Base-by-base conservation (phyloP, 164 flowering plant genomes). In the Sextonia rubra region DNA sequence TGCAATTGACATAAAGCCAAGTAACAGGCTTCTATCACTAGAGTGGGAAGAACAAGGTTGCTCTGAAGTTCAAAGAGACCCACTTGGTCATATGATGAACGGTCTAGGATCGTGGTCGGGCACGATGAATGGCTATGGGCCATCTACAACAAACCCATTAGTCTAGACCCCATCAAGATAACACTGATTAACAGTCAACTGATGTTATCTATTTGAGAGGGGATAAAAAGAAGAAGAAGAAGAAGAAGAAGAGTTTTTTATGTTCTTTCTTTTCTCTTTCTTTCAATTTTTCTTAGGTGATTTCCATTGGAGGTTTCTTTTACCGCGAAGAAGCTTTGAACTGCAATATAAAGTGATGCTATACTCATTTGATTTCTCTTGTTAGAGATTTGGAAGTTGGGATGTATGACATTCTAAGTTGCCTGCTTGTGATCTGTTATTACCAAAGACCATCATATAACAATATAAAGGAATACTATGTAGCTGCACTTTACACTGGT, bases 11-110 rank as follows among this genome's bases (percentile, higher is more conserved):
- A 49, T 73, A 78, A 90, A 90, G 81, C 90, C 91, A 64, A 85
- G 77, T 69, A 68, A 83, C 23, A 85, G 81, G 80, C 75, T 87
- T 9, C 71, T 90, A 80, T 80, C 92, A 22, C 82, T 86, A 62
- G 90, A 86, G 7, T 87, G 92, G 92, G 90, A 87, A 70, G 89
- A 87, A 58, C 89, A 90, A 52, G 83, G 85, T 29, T 82, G 85
- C 47, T 80, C 84, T 48, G 82, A 81, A 64, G 76, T 67, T 64
- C 86, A 82, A 17, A 83, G 82, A 56, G 85, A 87, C 52, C 71
- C 85, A 20, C 74, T 62, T 66, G 88, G 85, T 27, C 79, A 84
- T 72, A 30, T 64, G 67, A 56, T 78, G 25, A 76, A 71, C 23
- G 76, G 82, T 30, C 58, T 85, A 22, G 87, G 88, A 29, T 79